phyloP scores from a whole-genome alignment of 352 stramenopile genomes.

The Phytophthora sp. region DNA sequence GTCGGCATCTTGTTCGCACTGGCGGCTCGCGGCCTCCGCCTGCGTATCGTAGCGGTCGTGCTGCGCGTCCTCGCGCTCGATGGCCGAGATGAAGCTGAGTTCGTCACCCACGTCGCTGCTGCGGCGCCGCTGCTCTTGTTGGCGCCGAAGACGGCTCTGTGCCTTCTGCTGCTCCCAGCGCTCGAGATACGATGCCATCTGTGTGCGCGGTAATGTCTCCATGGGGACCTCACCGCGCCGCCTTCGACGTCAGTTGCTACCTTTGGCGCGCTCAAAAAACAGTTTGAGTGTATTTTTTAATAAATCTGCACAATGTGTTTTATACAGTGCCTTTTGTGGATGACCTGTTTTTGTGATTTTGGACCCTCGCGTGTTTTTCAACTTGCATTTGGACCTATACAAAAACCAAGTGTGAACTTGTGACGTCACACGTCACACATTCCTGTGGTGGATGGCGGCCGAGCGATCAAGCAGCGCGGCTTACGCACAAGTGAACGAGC shows the following conservation, averaged over 20 bases:
- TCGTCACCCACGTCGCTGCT: slow-evolving; percentile 35
- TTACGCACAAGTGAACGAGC: slow-evolving; percentile 30
- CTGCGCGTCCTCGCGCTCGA: slow-evolving; percentile 29
- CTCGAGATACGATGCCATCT: slow-evolving; percentile 54
- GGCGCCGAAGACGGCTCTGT: slow-evolving; percentile 39
- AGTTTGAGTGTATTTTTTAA: slow-evolving; percentile 14
- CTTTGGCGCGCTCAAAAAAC: slow-evolving; percentile 4
- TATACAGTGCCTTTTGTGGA: too few relatives aligned
- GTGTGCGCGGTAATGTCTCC: slow-evolving; percentile 35
- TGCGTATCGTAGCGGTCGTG: slow-evolving; percentile 6
- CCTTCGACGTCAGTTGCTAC: slow-evolving; percentile 14
- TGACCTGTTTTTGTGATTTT: too few relatives aligned
- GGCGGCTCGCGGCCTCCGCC: not conserved
- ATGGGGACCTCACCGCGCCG: slow-evolving; percentile 27
- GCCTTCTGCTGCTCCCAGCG: slow-evolving; percentile 60
- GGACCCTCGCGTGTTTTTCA: slow-evolving; percentile 28
- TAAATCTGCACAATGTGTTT: not conserved
- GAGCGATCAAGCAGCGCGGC: slow-evolving; percentile 14
- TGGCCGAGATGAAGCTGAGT: slow-evolving; percentile 40
- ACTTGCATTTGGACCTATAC: slow-evolving; percentile 22
- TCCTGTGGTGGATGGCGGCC: slow-evolving; percentile 38
- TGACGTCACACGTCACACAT: slow-evolving; percentile 37
- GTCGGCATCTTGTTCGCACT: not conserved
- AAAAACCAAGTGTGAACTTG: slow-evolving; percentile 14
- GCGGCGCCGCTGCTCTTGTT: slow-evolving; percentile 21